Evolutionary conservation across 2,329 filamentous ascomycete species (phyloP), one percentile per base, ranked within the genome.

Genomic region (Beauveria scarabaeidicola): DNA sequence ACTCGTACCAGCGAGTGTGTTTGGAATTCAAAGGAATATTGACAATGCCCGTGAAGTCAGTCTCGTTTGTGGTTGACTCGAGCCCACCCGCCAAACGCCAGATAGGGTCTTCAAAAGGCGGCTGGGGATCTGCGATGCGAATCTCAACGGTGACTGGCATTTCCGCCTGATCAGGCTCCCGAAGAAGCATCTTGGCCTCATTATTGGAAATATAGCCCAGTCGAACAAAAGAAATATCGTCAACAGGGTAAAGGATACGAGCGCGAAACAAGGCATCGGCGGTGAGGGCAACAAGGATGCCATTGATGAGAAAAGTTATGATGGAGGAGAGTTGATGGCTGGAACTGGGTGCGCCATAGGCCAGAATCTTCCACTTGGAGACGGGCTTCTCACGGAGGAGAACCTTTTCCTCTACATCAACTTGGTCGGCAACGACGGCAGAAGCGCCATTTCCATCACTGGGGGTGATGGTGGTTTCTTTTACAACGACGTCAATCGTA

Each of bases 161-260:
- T 66, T 88, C 85, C 38, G 81, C 70, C 55, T 83, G 78, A 65
- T 96, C 83, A 1, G 94, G 91, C 72, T 97, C 94, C 60, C 94
- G 84, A 51, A 99, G 79, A 29, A 99, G 76, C 43, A 99, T 80
- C 62, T 85, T 91, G 23, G 91, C 94, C 59, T 87, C 87, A 0
- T 80, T 83, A 19, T 89, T 82, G 5, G 91, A 96, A 29, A 97
- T 87, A 70, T 93, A 93, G 27, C 94, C 94, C 17, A 96, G 77
- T 9, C 94, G 83, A 44, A 90, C 89, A 70, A 99, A 96, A 0
- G 91, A 90, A 11, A 96, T 77, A 64, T 95, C 86, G 29, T 89
- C 76, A 27, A 80, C 85, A 4, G 87, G 85, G 70, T 96, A 81
- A 38, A 88, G 81, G 61, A 87, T 72, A 11, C 84, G 83, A 2